Percentiles rank a stretch among this genome's conserved stretches.
These are phyloP conservation scores for Exophiala sp. DNA, from an alignment of 2,329 filamentous ascomycete species.

Conservation along the genomic window DNA sequence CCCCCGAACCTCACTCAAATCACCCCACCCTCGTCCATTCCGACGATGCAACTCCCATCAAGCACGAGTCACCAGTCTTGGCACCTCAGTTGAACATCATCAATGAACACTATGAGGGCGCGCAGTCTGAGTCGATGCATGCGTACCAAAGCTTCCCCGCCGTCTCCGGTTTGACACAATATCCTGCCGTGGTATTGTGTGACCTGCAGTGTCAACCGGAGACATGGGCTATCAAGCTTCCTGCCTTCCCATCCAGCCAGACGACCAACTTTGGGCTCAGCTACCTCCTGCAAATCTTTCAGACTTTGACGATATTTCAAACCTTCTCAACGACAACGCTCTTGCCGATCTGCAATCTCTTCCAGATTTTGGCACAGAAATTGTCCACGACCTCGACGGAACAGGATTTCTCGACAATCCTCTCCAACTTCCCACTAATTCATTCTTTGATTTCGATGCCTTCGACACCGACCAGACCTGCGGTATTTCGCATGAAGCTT, in stretches of 20 bases:
- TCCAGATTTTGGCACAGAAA: slow-evolving; percentile 71
- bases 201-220: slow-evolving; percentile 99
- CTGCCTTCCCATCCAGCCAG: slow-evolving; percentile 40
- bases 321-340: slow-evolving; percentile 59
- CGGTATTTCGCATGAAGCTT: slow-evolving; percentile 49
- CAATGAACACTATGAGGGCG: slow-evolving; percentile 34
- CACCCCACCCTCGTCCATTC: slow-evolving; percentile 34
- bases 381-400: slow-evolving; percentile 67
- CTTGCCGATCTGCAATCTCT: slow-evolving; percentile 65
- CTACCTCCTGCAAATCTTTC: slow-evolving; percentile 56
- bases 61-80: slow-evolving; percentile 26
- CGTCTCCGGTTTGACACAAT: slow-evolving; percentile 91
- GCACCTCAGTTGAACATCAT: slow-evolving; percentile 26
- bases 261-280: slow-evolving; percentile 36
- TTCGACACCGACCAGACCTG: slow-evolving; percentile 41
- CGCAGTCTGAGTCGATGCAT: slow-evolving; percentile 39
- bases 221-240: slow-evolving; percentile 51
- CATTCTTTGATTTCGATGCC: slow-evolving; percentile 54
- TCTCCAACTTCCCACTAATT: slow-evolving; percentile 48
- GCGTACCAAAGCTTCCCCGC: slow-evolving; percentile 18
- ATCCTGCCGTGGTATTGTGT: slow-evolving; percentile 99
- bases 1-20: slow-evolving; percentile 35
- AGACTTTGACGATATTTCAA: slow-evolving; percentile 65
- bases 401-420: slow-evolving; percentile 44
- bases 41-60: slow-evolving; percentile 24